Evolutionary conservation across 176 grass and related monocot genomes (phyloP), one percentile per base, ranked within the genome.

Genomic region (Musa itinerans): DNA sequence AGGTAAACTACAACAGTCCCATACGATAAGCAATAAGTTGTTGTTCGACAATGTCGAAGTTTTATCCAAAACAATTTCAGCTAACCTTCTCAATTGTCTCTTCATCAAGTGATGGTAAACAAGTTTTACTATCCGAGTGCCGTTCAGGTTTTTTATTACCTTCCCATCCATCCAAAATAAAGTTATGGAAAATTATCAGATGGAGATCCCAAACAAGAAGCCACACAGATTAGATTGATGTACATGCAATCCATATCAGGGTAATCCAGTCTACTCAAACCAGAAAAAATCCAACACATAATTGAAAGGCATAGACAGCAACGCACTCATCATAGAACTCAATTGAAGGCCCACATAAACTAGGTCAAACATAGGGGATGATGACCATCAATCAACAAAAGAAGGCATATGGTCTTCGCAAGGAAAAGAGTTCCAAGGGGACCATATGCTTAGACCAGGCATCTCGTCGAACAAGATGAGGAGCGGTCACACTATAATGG

Each of bases 391-490:
- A 27, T 27, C 26, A 27, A 27, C 26, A 27, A 27, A 27, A 27
- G 26, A 27, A 27, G 34, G 43, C 68, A 50, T 70, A 20, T 19
- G 51, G 0, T 11, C 17, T 68, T 69, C 43, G 21, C 68, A 52
- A 21, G 17, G 68, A 70, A 70, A 70, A 34, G 68, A 70, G 51
- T 70, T 48, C 68, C 68, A 52, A 70, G 43, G 68, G 68, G 43
- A 70, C 68, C 68, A 70, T 19, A 70, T 19, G 22, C 48, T 52
- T 19, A 70, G 68, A 70, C 12, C 34, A 70, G 17, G 68, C 68
- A 50, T n/a, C 10, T 43, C 3, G 49, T 50, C 16, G 27, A 70
- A 51, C 12, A 70, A 20, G 10, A 70, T 15, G 2, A 70, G 10
- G 34, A 43, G 68, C 52, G 43, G 68, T 70, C 68, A 70, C 67